Percentiles rank a stretch among this genome's conserved stretches.
phyloP scores from a whole-genome alignment of 208 protist genomes.

The Leishmania martiniquensis region DNA sequence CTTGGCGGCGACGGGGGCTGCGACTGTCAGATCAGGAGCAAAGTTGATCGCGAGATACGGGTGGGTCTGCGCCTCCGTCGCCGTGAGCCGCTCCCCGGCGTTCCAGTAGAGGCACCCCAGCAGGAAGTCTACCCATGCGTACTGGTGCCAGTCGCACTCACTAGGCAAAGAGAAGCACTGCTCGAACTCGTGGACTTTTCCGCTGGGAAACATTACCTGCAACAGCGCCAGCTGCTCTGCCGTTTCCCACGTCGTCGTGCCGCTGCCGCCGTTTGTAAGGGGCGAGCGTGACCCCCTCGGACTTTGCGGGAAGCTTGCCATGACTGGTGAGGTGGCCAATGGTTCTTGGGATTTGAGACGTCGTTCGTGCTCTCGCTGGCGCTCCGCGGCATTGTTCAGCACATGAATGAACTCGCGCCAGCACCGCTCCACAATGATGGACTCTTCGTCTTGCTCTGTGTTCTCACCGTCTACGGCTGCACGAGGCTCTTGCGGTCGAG shows the following conservation, averaged over 20 bases:
- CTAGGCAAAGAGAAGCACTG: slow-evolving; percentile 15
- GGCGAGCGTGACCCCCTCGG: background rate
- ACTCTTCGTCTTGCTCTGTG: slow-evolving; percentile 10
- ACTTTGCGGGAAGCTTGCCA: background rate
- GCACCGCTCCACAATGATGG: slow-evolving; percentile 21
- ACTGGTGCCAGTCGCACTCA: slow-evolving; percentile 1
- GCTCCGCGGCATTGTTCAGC: slow-evolving; percentile 22
- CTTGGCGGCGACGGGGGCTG: background rate
- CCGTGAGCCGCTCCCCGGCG: slow-evolving; percentile 55
- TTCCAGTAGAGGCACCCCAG: slow-evolving; percentile 67
- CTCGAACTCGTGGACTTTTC: slow-evolving; percentile 2
- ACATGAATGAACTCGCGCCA: slow-evolving; percentile 31
- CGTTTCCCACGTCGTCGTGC: slow-evolving; percentile 29
- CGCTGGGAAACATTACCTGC: slow-evolving; percentile 15
- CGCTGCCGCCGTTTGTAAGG: background rate
- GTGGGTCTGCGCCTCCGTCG: slow-evolving; percentile 57
- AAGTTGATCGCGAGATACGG: slow-evolving; percentile 43
- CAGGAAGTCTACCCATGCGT: slow-evolving; percentile 48
- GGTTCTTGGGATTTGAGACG: slow-evolving; percentile 7
- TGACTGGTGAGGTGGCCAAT: slow-evolving; percentile 1
- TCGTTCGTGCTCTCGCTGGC: slow-evolving; percentile 17
- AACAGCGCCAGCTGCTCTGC: slow-evolving; percentile 27
- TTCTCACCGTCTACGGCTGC: background rate
- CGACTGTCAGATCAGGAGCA: background rate
- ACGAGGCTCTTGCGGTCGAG: background rate